Evolutionary conservation across 106 monocot genomes (phyloP), one percentile per base, ranked within the genome.

Genomic region (Posidonia australis): DNA sequence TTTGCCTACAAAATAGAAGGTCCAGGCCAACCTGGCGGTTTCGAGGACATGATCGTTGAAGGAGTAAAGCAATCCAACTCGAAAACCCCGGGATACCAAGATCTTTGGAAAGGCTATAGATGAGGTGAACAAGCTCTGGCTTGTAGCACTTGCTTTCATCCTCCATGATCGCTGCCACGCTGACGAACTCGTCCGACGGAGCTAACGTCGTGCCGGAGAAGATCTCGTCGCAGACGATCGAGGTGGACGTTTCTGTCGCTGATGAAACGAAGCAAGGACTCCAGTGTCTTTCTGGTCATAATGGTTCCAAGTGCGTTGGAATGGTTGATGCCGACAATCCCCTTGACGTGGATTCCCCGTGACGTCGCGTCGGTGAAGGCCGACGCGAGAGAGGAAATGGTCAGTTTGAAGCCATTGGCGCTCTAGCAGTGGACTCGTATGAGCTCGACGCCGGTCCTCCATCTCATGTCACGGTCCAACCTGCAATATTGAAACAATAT

Each of bases 91-190:
- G n/a, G n/a, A n/a, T n/a, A n/a, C n/a, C n/a, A n/a, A n/a, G n/a
- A n/a, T n/a, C n/a, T n/a, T n/a, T n/a, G n/a, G n/a, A 86, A 26
- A 90, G 78, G 69, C 90, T 90, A 58, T 72, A 86, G 11, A 76
- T 67, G 4, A 90, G 58, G 71, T 90, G 90, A 45, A 90, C 58
- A 17, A 86, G 78, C 24, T 52, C 51, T 1, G 65, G 53, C 54
- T 78, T 62, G 63, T 30, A 59, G 21, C 0, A 14, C 0, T 46
- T 54, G 3, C 69, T 54, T 16, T 62, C 28, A 21, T 68, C 46
- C n/a, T 83, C 66, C 6, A 84, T 0, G 4, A 84, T 60, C 62
- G 86, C 81, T 1, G 70, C 48, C 12, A 91, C 11, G 55, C 90
- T 77, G 43, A 72, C 32, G 55, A 81, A 84, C 4, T n/a, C n/a